Evolutionary conservation across 805 yeast species (phyloP).

Genomic region (Yarrowia keelungensis): DNA sequence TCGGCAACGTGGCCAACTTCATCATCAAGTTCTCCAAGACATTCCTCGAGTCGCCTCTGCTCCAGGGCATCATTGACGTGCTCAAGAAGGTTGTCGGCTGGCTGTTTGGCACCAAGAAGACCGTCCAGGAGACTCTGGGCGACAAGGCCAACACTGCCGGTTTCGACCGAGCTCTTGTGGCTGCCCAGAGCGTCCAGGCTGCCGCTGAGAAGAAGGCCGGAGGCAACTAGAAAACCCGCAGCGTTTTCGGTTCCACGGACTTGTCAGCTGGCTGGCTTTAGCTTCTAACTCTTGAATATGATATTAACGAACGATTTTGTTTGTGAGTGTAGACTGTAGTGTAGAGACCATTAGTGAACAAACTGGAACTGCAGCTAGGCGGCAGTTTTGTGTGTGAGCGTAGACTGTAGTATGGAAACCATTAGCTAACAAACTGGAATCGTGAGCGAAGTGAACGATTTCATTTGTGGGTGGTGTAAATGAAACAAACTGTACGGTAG

Average conservation of each 20-base stretch:
- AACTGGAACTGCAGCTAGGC: no score
- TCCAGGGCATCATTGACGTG: conserved; percentile 21
- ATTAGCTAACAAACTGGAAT: no score
- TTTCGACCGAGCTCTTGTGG: conserved; percentile 26
- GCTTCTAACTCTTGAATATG: not conserved
- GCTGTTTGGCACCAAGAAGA: conserved; percentile 23
- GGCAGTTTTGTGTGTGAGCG: no score
- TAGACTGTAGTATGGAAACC: no score
- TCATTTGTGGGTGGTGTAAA: no score
- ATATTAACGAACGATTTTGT: no score
- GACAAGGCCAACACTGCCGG: conserved; percentile 13
- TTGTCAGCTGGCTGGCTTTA: conserved; percentile 11
- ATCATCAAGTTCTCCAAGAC: conserved; percentile 28
- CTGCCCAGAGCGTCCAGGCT: conserved; percentile 27
- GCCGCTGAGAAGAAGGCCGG: conserved; percentile 33
- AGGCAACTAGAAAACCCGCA: conserved; percentile 13
- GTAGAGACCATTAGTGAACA: no score
- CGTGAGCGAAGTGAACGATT: no score
- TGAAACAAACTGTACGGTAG: no score
- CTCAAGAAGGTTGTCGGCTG: conserved; percentile 10
- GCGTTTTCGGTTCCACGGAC: not conserved
- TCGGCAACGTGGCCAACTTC: conserved; percentile 9
- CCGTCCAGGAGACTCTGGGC: conserved; percentile 25
- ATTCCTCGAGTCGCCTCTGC: conserved; percentile 26
- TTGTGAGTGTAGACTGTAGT: no score